Evolutionary conservation across 2,329 filamentous ascomycete genomes (phyloP).

Genomic region (Leptodontidium sp.): DNA sequence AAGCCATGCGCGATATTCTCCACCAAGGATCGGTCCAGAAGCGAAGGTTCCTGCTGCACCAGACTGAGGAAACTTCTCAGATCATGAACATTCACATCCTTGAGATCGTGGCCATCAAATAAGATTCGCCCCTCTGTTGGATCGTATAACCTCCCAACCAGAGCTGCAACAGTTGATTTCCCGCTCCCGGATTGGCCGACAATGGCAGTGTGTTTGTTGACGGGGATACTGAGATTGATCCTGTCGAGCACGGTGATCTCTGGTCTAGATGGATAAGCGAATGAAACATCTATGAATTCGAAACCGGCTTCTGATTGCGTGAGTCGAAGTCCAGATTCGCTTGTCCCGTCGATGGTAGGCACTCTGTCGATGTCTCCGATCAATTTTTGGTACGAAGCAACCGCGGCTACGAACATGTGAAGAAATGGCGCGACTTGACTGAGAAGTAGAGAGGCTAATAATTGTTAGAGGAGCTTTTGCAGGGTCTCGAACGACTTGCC

Average conservation of each 20-base stretch:
- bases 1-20: slow-evolving; percentile 40
- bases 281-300: slow-evolving; percentile 45
- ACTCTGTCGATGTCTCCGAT: slow-evolving; percentile 33
- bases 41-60: slow-evolving; percentile 62
- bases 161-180: slow-evolving; percentile 63
- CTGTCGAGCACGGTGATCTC: slow-evolving; percentile 44
- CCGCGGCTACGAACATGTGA: slow-evolving; percentile 65
- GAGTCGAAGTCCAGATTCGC: slow-evolving; percentile 23
- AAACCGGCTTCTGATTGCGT: slow-evolving; percentile 45
- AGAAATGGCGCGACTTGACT: slow-evolving; percentile 70
- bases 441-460: slow-evolving; percentile 59
- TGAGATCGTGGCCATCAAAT: slow-evolving; percentile 33
- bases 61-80: slow-evolving; percentile 57
- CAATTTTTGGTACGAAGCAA: slow-evolving; percentile 65
- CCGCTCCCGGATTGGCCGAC: slow-evolving; percentile 66
- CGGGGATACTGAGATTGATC: slow-evolving; percentile 44
- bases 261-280: slow-evolving; percentile 46
- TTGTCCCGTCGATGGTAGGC: slow-evolving; percentile 37
- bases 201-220: slow-evolving; percentile 57
- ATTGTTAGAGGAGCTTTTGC: slow-evolving; percentile 15
- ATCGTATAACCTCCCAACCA: slow-evolving; percentile 66
- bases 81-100: slow-evolving; percentile 28
- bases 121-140: slow-evolving; percentile 48
- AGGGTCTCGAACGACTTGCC: slow-evolving; percentile 47
- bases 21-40: slow-evolving; percentile 59